phyloP scores from a whole-genome alignment of 176 grass and related monocot species.

The Carex myosuroides region DNA sequence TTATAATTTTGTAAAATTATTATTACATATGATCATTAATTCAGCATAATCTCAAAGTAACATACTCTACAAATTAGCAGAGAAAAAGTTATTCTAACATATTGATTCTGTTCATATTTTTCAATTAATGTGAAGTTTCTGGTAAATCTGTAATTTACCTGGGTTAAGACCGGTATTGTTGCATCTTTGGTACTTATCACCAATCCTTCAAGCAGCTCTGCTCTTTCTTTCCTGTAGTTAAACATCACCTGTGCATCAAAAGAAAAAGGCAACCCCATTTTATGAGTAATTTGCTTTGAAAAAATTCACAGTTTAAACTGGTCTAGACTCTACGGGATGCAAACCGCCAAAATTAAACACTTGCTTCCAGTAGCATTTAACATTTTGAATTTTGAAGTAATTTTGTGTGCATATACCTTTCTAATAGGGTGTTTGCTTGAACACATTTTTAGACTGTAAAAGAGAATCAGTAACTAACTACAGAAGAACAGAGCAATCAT shows the following conservation, averaged over 20 bases:
- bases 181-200: slow-evolving; percentile 81
- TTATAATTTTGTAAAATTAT: not conserved
- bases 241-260: slow-evolving; percentile 60
- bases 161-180: slow-evolving; percentile 43
- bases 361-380: not conserved
- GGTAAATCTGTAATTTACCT: slow-evolving; percentile 31
- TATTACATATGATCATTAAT: not conserved
- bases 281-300: not conserved
- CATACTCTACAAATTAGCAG: too few relatives aligned
- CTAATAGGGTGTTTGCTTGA: too few relatives aligned
- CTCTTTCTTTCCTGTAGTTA: slow-evolving; percentile 71
- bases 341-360: not conserved
- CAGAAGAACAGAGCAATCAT: not conserved
- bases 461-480: not conserved
- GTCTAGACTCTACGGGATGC: not conserved
- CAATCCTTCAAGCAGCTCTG: slow-evolving; percentile 73
- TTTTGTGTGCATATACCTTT: too few relatives aligned
- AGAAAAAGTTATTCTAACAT: not conserved
- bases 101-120: not conserved
- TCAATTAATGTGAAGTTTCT: not conserved
- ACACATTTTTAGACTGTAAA: too few relatives aligned
- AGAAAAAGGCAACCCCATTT: not conserved
- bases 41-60: not conserved
- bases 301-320: not conserved
- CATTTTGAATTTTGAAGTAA: not conserved